phyloP scores from a whole-genome alignment of 2,329 filamentous ascomycete genomes.

The Pseudogymnoascus sp. region DNA sequence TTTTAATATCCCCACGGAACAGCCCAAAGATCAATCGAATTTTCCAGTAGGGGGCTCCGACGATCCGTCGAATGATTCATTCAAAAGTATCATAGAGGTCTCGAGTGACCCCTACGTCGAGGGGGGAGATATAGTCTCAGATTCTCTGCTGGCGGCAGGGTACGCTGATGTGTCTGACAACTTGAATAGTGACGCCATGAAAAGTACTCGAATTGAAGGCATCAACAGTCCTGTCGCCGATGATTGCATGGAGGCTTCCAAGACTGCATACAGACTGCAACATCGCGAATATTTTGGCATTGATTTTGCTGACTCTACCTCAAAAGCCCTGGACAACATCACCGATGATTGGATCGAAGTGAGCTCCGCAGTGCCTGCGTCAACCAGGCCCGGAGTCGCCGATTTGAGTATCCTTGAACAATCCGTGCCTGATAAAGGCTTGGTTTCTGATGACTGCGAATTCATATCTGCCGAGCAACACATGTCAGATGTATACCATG shows the following conservation, averaged over 20 bases:
- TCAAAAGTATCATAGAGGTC: neutral
- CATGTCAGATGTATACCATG: neutral
- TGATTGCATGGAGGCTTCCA: neutral
- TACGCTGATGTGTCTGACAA: neutral
- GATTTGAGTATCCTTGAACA: neutral
- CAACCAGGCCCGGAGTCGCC: neutral
- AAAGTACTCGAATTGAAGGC: neutral
- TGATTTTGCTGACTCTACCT: neutral
- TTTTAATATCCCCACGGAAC: neutral
- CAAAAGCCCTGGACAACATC: neutral
- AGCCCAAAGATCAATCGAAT: neutral
- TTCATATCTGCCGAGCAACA: neutral
- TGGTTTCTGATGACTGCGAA: neutral
- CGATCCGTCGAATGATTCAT: neutral
- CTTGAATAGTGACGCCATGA: neutral
- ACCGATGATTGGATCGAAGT: conserved; percentile 1
- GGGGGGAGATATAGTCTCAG: neutral
- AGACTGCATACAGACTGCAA: neutral
- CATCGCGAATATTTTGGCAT: neutral
- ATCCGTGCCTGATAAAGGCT: neutral
- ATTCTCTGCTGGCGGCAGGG: neutral
- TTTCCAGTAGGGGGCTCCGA: neutral
- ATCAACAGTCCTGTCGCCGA: neutral
- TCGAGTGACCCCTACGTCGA: neutral
- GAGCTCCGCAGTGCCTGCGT: neutral